Percentiles rank a stretch among this genome's conserved stretches.
These are phyloP conservation scores for Mycena floridula DNA, from an alignment of 768 basidiomycete species.

Conservation along the genomic window DNA sequence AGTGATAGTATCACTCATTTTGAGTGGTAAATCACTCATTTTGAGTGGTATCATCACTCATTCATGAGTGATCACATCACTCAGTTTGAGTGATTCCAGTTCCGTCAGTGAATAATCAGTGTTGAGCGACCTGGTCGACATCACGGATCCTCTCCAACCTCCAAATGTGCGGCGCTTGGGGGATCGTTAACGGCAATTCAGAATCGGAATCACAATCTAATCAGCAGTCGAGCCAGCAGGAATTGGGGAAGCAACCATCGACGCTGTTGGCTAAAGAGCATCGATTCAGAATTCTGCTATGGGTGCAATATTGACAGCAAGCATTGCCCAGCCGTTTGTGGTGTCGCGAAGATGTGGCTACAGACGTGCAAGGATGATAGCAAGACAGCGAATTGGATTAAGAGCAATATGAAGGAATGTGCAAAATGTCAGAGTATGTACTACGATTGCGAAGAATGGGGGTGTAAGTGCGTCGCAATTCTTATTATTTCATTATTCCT, in stretches of 20 bases:
- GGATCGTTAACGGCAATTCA: too few relatives aligned
- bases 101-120: too few relatives aligned
- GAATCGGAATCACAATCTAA: too few relatives aligned
- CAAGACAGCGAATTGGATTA: constrained; percentile 99
- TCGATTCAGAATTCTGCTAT: constrained; percentile 87
- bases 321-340: constrained; percentile 89
- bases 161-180: constrained; percentile 61
- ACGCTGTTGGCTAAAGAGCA: constrained; percentile 40
- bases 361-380: constrained; percentile 97
- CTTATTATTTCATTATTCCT: constrained; percentile 4
- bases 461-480: constrained; percentile 83
- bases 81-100: too few relatives aligned
- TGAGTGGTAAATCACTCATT: too few relatives aligned
- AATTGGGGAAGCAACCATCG: background rate
- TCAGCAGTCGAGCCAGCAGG: too few relatives aligned
- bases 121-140: too few relatives aligned
- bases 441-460: constrained; percentile 99
- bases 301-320: constrained; percentile 86
- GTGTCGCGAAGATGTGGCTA: constrained; percentile 87
- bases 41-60: too few relatives aligned
- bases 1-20: too few relatives aligned
- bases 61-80: too few relatives aligned
- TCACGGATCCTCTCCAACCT: constrained; percentile 30
- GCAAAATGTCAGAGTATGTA: constrained; percentile 93
- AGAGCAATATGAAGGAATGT: constrained; percentile 99